Evolutionary conservation across 768 basidiomycete species (phyloP), one percentile per base, ranked within the genome.

Genomic region (Trametes villosa): DNA sequence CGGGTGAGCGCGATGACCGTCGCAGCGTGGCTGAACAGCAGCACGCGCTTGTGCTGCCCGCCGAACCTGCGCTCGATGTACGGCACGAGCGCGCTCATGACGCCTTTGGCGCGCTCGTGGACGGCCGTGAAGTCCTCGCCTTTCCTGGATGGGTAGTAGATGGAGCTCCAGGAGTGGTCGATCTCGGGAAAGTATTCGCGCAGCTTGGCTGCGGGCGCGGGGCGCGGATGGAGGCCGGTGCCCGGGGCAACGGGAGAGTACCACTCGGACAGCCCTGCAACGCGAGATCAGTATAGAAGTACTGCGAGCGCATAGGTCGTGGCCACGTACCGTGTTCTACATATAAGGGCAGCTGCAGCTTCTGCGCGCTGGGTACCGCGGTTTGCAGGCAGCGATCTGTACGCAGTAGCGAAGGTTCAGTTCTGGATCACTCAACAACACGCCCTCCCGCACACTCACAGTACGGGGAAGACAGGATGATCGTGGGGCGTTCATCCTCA

Each of bases 381-480:
- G 93, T 95, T 70, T 95, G 92, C 24, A 94, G 77, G 71, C 93
- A 94, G n/a, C 93, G 89, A 75, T 94, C 91, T 93, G 65, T 7
- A 26, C 20, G 30, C n/a, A 65, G 34, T 24, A 27, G 26, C n/a
- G 18, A 18, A 30, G 38, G 47, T 29, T 54, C 24, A 38, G 36
- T 54, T 29, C 27, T 30, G 24, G 24, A 40, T 34, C 24, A 9
- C 22, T 18, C 26, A n/a, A 44, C 18, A 31, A 9, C 34, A 33
- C 17, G 13, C 45, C 20, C 20, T 54, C 9, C 11, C 11, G 9
- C 26, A 70, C 74, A 68, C 76, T 72, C 57, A 92, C 92, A 94
- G 69, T 89, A 93, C 9, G 92, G 92, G 11, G 92, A 94, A 12
- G 90, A 92, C 72, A 92, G 88, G 57, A 94, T 89, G 6, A 83